Evolutionary conservation across 2,329 filamentous ascomycete species (phyloP), one percentile per base, ranked within the genome.

Genomic region (Thielaviopsis cerberus): DNA sequence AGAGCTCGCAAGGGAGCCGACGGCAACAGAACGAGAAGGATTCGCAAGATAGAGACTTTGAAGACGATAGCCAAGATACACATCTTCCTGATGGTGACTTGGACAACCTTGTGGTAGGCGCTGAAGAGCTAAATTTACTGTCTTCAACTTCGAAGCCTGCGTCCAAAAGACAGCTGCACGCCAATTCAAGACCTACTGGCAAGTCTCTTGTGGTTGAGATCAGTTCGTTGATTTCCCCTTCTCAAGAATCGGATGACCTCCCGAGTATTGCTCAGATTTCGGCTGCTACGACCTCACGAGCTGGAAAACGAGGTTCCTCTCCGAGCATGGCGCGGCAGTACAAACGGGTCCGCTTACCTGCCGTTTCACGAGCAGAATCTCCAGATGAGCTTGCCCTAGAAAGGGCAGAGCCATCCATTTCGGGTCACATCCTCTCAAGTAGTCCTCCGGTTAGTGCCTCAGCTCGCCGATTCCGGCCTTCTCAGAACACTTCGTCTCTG

Each of bases 21-120:
- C 65, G 41, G 26, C 59, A 55, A 50, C 60, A 61, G 20, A 64
- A 67, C 34, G 70, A 74, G 13, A 71, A 74, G 6, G 71, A 75
- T 58, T 76, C 72, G 0, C 72, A 75, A 59, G 74, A 76, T 45
- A 69, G 71, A 55, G 75, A 78, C 5, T 79, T 78, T 54, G 69
- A 75, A 56, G 73, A 77, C 2, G 73, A 75, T 26, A 79, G 74
- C 59, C 77, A 79, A 62, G 69, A 69, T 27, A n/a, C 37, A 27
- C 20, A 25, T 22, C 22, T 57, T 2, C 62, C 66, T 22, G 66
- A 66, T 0, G 68, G 72, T 22, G 72, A 69, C 54, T 69, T 72
- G 55, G n/a, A 61, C 20, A 63, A 60, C 51, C 55, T 59, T 34
- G 57, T 61, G 51, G 62, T 55, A 54, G 58, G 61, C 5, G 53